phyloP scores from a whole-genome alignment of 2,329 filamentous ascomycete species.

The Talaromyces sp. region DNA sequence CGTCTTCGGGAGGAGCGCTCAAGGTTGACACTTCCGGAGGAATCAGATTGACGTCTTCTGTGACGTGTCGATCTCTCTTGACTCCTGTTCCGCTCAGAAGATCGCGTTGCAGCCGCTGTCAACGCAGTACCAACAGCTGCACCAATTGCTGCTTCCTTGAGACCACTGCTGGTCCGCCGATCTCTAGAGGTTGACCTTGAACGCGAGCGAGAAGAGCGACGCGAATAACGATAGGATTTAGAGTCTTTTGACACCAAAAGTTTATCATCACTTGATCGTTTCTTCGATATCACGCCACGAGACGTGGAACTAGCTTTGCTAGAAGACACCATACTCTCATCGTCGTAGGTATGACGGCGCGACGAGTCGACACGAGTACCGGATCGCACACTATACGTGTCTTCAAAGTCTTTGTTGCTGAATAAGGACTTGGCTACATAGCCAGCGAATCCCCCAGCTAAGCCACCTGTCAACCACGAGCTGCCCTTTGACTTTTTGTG shows the following conservation, averaged over 20 bases:
- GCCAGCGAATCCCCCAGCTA: constrained; percentile 54
- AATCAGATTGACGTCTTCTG: constrained; percentile 45
- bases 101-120: constrained; percentile 9
- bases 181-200: constrained; percentile 38
- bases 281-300: constrained; percentile 35
- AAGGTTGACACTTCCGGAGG: constrained; percentile 32
- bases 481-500: constrained; percentile 44
- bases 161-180: constrained; percentile 24
- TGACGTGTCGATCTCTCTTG: constrained; percentile 20
- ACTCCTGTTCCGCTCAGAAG: constrained; percentile 9
- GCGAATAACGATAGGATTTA: constrained; percentile 24
- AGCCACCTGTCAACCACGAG: constrained; percentile 52
- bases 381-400: constrained; percentile 58
- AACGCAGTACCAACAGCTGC: constrained; percentile 20
- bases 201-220: constrained; percentile 38
- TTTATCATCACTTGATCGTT: constrained; percentile 16
- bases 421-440: constrained; percentile 55
- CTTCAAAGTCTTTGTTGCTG: constrained; percentile 54
- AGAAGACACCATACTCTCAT: constrained; percentile 27
- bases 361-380: constrained; percentile 39
- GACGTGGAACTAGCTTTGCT: constrained; percentile 44
- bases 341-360: constrained; percentile 27
- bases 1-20: constrained; percentile 11
- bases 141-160: constrained; percentile 36
- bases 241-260: constrained; percentile 6